Base-by-base conservation (phyloP, 2,329 filamentous ascomycete genomes). In the Epichloe sylvatica region DNA sequence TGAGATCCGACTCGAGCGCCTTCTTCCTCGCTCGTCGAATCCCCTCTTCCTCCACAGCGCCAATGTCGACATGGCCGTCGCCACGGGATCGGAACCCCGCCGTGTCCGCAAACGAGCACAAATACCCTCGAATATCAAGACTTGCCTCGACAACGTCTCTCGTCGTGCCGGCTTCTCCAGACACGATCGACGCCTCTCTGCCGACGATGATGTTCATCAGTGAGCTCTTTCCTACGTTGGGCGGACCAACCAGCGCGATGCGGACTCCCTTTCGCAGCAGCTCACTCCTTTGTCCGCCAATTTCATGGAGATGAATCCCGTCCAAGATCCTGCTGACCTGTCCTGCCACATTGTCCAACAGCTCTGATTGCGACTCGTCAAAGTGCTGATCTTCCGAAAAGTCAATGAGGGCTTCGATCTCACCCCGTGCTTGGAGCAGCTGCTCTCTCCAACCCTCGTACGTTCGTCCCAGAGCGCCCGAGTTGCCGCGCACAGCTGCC, bases 311-410 rank as follows among this genome's bases (percentile, higher is more conserved):
- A 13, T 71, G 69, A 52, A 97, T 81, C 50, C 81, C 74, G 33
- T 64, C 61, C 49, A 80, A 70, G 50, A 97, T 77, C 0, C 60
- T 64, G 1, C 64, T 61, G 2, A 94, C 77, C 60, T 89, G 80
- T 0, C 56, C 57, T 1, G 80, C 76, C 33, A 96, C 86, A 45
- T 81, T 87, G 0, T 62, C 64, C 42, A 94, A 74, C 21, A 97
- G 72, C 49, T 85, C 77, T 0, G 74, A 69, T 0, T 88, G 85
- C 3, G 86, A 83, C 65, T 95, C 89, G 57, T 97, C 90, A 60
- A 98, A 94, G 68, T 97, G 86, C 67, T 98, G 91, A 60, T 97
- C 92, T 64, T 98, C 92, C 1, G 87, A 85, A 63, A 98, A 98
- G 66, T 98, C 92, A 53, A 98, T 97, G 56, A 98, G 69, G 0